Conservation (phyloP, 2,329 filamentous ascomycete genomes). For the Emmonsiellopsis sp. region DNA sequence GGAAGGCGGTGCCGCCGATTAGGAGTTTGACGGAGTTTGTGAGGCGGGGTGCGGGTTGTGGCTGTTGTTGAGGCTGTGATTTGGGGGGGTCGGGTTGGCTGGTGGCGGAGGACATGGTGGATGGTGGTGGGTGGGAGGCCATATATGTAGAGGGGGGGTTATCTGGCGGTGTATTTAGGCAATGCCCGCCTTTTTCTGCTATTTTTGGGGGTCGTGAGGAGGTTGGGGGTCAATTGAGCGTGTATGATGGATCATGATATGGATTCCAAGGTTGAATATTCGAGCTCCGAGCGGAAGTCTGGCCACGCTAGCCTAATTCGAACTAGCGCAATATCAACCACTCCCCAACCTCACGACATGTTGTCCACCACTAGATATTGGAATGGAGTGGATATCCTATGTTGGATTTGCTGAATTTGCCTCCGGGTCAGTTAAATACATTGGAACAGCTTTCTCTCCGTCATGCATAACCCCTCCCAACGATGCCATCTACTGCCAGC, state of each 20-base stretch:
- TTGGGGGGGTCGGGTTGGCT: background rate
- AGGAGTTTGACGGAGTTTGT: conserved; percentile 46
- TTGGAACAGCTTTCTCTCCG: too few species aligned
- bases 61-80: conserved; percentile 4
- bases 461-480: too few species aligned
- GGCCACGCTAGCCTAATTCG: background rate
- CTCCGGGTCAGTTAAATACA: too few species aligned
- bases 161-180: background rate
- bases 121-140: background rate
- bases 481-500: too few species aligned
- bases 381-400: too few species aligned
- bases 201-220: background rate
- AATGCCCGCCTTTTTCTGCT: background rate
- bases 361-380: too few species aligned
- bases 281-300: background rate
- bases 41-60: conserved; percentile 13
- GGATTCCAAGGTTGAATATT: background rate
- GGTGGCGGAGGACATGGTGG: background rate
- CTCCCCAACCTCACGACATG: too few species aligned
- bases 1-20: conserved; percentile 65
- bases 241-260: too few species aligned
- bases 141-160: conserved; percentile 3
- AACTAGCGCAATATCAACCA: background rate
- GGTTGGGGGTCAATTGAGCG: background rate
- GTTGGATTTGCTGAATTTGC: too few species aligned